phyloP scores from a whole-genome alignment of 164 flowering plant genomes.

The Vitis amurensis region DNA sequence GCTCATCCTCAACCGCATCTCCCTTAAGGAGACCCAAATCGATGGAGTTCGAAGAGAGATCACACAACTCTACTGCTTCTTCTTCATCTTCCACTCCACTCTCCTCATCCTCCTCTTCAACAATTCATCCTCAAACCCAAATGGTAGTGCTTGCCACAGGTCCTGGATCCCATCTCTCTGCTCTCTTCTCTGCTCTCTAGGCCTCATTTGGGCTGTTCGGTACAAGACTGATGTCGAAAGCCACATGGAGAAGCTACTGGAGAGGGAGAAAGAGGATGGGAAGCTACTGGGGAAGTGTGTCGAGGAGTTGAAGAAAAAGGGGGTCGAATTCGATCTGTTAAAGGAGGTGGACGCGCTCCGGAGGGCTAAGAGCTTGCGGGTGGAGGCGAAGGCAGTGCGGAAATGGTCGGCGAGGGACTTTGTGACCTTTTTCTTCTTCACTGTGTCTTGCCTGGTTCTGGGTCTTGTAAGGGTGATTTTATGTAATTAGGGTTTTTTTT shows the following conservation, averaged over 20 bases:
- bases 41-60: slow-evolving; percentile 72
- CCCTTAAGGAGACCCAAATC: slow-evolving; percentile 80
- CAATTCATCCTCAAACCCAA: slow-evolving; percentile 26
- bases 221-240: slow-evolving; percentile 77
- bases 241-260: slow-evolving; percentile 75
- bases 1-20: slow-evolving; percentile 66
- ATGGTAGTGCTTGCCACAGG: slow-evolving; percentile 38
- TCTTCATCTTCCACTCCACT: slow-evolving; percentile 83
- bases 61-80: slow-evolving; percentile 80
- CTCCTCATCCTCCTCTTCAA: slow-evolving; percentile 71
- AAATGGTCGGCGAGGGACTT: slow-evolving; percentile 90
- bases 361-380: slow-evolving; percentile 85
- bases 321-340: slow-evolving; percentile 81
- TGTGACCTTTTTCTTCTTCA: slow-evolving; percentile 65
- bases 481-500: slow-evolving; percentile 34
- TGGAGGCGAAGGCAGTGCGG: slow-evolving; percentile 56
- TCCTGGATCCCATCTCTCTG: slow-evolving; percentile 87
- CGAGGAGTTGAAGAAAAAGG: slow-evolving; percentile 86
- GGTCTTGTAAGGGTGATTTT: slow-evolving; percentile 65
- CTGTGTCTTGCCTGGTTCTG: slow-evolving; percentile 62
- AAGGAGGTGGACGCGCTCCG: slow-evolving; percentile 90
- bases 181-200: slow-evolving; percentile 70
- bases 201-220: slow-evolving; percentile 81
- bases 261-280: slow-evolving; percentile 84
- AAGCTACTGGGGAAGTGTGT: slow-evolving; percentile 75